Conservation (phyloP, 2,329 filamentous ascomycete species). For the Periconia sp. region DNA sequence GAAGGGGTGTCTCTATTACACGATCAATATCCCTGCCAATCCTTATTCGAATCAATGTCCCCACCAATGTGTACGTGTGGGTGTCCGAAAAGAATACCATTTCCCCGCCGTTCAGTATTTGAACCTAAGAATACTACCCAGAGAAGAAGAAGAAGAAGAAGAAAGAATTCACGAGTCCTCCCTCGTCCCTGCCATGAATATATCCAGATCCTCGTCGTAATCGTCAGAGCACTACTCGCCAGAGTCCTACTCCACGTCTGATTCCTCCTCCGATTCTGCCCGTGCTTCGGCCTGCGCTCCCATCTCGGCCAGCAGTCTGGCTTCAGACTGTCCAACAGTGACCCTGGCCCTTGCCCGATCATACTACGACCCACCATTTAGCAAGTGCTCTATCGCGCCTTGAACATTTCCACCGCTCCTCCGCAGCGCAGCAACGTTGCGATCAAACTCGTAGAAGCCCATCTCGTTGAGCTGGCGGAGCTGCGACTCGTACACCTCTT, state of each 20-base stretch:
- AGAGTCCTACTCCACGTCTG: too few species aligned
- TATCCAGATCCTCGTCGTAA: too few species aligned
- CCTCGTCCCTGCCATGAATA: not conserved
- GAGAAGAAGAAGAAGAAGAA: not conserved
- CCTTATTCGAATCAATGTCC: too few species aligned
- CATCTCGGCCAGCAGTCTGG: too few species aligned
- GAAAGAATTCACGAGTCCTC: not conserved
- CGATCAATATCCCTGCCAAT: too few species aligned
- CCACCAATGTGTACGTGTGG: too few species aligned
- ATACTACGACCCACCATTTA: conserved; percentile 31
- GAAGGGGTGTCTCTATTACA: too few species aligned
- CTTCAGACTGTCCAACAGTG: too few species aligned
- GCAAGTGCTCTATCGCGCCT: conserved; percentile 78
- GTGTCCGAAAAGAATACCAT: not conserved
- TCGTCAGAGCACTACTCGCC: too few species aligned
- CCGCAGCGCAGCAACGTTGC: conserved; percentile 84
- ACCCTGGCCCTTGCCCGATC: not conserved
- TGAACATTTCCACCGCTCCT: conserved; percentile 92
- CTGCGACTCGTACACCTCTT: conserved; percentile 90
- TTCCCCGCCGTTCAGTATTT: too few species aligned
- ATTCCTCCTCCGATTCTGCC: too few species aligned
- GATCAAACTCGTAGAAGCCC: conserved; percentile 97
- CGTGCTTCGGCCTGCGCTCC: too few species aligned
- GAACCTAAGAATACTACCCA: not conserved
- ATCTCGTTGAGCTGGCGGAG: conserved; percentile 94